These are phyloP conservation scores for Orobanche coerulescens DNA, from an alignment of 257 asterid genomes.

Conservation along the genomic window DNA sequence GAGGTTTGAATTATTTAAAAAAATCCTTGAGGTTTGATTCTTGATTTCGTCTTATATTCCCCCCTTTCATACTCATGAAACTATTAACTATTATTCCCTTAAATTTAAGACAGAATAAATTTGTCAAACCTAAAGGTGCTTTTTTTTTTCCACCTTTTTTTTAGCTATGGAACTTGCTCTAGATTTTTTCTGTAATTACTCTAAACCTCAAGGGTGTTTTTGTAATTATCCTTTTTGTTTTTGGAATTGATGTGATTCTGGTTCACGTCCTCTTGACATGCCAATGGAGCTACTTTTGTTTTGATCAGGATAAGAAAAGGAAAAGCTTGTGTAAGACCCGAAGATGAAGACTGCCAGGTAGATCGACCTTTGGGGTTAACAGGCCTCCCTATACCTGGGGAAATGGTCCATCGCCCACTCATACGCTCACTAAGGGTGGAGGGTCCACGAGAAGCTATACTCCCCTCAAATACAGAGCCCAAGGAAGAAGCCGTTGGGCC, in stretches of 20 bases:
- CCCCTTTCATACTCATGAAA: no score
- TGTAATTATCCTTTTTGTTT: neutral
- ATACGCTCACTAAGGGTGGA: constrained; percentile 54
- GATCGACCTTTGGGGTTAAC: constrained; percentile 45
- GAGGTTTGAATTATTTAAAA: no score
- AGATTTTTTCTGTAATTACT: no score
- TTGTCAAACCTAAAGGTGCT: no score
- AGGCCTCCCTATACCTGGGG: constrained; percentile 52
- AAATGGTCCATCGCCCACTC: constrained; percentile 66
- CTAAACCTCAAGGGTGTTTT: neutral
- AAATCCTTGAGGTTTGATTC: no score
- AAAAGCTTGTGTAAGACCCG: constrained; percentile 71
- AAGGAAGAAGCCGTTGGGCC: constrained; percentile 31
- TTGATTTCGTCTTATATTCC: no score
- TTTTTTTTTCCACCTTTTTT: no score
- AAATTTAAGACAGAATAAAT: no score
- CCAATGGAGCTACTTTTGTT: neutral
- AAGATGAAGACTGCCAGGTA: constrained; percentile 42
- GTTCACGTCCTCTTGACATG: neutral
- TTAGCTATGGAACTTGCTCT: no score
- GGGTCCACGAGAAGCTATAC: constrained; percentile 33
- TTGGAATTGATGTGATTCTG: neutral
- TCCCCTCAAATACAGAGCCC: constrained; percentile 25
- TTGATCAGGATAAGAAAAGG: constrained; percentile 78
- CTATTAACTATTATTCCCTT: no score